phyloP scores from a whole-genome alignment of 2,329 filamentous ascomycete genomes.

The Arthrobotrys entomopaga region DNA sequence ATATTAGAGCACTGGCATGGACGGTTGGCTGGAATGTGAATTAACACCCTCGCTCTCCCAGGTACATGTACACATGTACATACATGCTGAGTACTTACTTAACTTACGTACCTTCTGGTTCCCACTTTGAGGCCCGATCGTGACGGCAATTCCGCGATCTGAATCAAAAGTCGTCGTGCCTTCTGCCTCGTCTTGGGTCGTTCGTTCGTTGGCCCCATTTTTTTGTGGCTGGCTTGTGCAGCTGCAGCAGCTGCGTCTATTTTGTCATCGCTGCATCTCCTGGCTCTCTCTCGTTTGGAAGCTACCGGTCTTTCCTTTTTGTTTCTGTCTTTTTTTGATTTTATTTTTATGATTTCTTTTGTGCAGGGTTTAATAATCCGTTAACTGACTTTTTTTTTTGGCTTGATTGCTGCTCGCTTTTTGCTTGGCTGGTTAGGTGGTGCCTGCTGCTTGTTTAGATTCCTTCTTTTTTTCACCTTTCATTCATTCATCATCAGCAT shows the following conservation, averaged over 20 bases:
- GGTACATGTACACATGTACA: too few relatives aligned
- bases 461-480: conserved; percentile 11
- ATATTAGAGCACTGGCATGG: neutral
- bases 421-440: neutral
- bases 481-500: too few relatives aligned
- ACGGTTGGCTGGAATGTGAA: too few relatives aligned
- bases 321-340: conserved; percentile 7
- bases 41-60: too few relatives aligned
- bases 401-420: conserved; percentile 7
- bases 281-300: conserved; percentile 9
- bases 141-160: conserved; percentile 26
- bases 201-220: neutral
- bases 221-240: conserved; percentile 17
- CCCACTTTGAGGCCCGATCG: conserved; percentile 15
- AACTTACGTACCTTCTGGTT: too few relatives aligned
- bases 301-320: conserved; percentile 2
- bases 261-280: conserved; percentile 35
- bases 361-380: neutral
- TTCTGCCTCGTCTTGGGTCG: neutral
- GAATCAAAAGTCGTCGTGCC: neutral
- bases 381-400: conserved; percentile 1
- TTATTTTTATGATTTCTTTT: conserved; percentile 11
- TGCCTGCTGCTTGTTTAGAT: conserved; percentile 5
- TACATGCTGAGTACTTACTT: too few relatives aligned
- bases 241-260: conserved; percentile 17